Evolutionary conservation across 208 protist genomes (phyloP).

Genomic region (Trichomonas vaginalis): DNA sequence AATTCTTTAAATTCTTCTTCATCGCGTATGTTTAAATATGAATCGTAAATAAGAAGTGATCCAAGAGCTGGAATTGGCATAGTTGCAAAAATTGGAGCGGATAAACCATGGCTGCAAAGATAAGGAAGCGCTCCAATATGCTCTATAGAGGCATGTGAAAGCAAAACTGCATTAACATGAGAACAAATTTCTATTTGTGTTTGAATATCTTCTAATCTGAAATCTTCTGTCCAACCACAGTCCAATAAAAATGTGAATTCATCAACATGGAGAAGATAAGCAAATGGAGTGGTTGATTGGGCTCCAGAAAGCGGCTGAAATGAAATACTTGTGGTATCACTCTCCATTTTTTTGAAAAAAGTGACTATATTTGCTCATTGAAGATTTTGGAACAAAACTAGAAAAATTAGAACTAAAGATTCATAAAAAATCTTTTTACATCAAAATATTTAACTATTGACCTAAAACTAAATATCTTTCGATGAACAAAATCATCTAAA

Average conservation of each 20-base stretch:
- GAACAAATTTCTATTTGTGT: background rate
- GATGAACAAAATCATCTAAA: no score
- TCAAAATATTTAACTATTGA: no score
- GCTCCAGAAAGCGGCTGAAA: background rate
- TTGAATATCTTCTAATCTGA: background rate
- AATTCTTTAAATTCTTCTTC: background rate
- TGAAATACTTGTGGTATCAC: background rate
- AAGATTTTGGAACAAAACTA: no score
- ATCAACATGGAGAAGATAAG: background rate
- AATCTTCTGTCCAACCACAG: background rate
- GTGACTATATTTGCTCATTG: no score
- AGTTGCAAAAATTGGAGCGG: background rate
- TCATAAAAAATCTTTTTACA: no score
- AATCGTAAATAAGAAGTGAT: background rate
- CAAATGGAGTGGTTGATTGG: background rate
- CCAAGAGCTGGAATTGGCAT: background rate
- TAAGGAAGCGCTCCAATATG: conserved; percentile 2
- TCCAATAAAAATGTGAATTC: conserved; percentile 2
- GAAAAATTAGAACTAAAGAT: no score
- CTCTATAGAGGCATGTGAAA: background rate
- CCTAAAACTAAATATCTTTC: no score
- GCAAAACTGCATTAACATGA: background rate
- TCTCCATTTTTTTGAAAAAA: background rate
- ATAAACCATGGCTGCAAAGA: background rate
- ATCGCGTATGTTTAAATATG: background rate